Base-by-base conservation (phyloP, 192 early-diverging fungal species). In the Coemansia sp. region DNA sequence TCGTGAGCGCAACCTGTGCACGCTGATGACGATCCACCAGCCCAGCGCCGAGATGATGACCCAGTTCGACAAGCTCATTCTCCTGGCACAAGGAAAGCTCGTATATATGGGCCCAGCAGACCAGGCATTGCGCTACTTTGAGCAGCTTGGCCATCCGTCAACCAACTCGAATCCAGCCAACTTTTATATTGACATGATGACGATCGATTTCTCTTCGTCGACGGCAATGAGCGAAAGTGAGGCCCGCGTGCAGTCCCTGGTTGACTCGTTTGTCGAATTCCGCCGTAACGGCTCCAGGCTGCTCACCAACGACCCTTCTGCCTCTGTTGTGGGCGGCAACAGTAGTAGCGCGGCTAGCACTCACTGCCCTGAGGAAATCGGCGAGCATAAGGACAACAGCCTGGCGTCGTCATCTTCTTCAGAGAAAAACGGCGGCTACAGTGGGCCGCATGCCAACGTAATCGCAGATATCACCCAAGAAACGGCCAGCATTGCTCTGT, bases 1-100 rank as follows among this genome's bases (percentile, higher is more conserved):
- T 4, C 65, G 75, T 19, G 58, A 73, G 36, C 67, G 74, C n/a
- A 70, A 82, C 14, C 86, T 86, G 29, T 86, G 91, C 25, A 83
- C 92, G 2, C 67, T 96, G 19, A 88, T 91, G 68, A 91, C 89
- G 13, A 91, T 96, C 63, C 94, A 96, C 69, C 93, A 94, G 70
- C 94, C 94, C 2, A 82, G 87, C 30, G 86, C 87, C 20, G 85
- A 92, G 63, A 83, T 92, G 50, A 91, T 88, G 62, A 70, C 75
- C 17, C 64, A 87, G 33, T 94, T 95, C 70, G 90, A 94, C 72
- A 83, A 88, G 47, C 75, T 93, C 3, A 79, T 91, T 20, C 55
- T 94, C 11, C 66, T 93, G 9, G 66, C 85, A 30, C 79, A 72
- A 5, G 92, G 92, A 19, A 48, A 74, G n/a, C 65, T 75, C 6